Evolutionary conservation across 331 rosid genomes (phyloP), one percentile per base, ranked within the genome.

Genomic region (Quercus phellos): DNA sequence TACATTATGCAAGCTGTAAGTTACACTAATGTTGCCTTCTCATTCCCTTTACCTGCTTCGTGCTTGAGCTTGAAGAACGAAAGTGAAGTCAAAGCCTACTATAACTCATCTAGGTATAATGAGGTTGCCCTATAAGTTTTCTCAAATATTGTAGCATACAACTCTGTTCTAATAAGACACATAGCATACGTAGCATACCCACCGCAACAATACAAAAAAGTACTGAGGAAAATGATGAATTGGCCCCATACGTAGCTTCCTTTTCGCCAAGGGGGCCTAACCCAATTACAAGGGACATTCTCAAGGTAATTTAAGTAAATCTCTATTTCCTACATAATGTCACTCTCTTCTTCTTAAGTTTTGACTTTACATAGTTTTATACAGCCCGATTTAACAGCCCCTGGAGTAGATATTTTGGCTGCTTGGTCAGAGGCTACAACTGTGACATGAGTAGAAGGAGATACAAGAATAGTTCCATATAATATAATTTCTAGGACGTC

Each of bases 171-270:
- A 6, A 35, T 6, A 0, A 35, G 9, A 35, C 9, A 35, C 42
- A 35, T 35, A 35, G 6, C 42, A 35, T 35, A 35, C 0, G 51
- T 21, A 87, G 91, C 4, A 74, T n/a, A 9, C 90, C 91, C 50
- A 88, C 54, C 1, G 91, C 90, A 9, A 84, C 82, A 11, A 82
- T 89, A 68, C 64, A 51, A 16, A 87, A 77, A 81, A 85, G 87
- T 42, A 38, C 19, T 5, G 80, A 72, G 78, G 61, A 0, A 11
- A 68, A 35, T 12, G 87, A 89, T 66, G 53, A 56, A 27, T 38
- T 43, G 14, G 89, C 91, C 50, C 90, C 89, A 24, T 38, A 24
- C 24, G 85, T 84, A 6, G 42, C 0, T 0, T 6, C 43, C 43
- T 35, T 35, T 35, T 35, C 9, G 0, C 0, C 42, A 34, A 34